phyloP scores from a whole-genome alignment of 192 early-diverging fungal genomes.

The Coemansia sp. region DNA sequence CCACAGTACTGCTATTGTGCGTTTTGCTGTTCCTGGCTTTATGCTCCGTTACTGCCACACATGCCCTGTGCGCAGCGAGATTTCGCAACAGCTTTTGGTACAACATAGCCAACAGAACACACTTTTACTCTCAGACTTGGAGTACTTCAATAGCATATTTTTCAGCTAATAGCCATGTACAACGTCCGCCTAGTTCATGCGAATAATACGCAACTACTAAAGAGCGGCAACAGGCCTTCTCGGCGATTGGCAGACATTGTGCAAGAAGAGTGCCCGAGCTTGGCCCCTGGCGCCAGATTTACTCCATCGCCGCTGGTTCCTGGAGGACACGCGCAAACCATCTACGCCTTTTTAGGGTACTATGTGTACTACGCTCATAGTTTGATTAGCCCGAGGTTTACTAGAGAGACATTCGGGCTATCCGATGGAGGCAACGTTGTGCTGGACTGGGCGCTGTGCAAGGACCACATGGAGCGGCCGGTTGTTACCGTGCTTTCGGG shows the following conservation, averaged over 20 bases:
- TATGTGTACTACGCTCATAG: conserved; percentile 55
- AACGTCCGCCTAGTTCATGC: conserved; percentile 38
- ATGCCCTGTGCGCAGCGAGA: background rate
- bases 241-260: conserved; percentile 29
- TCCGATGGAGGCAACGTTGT: conserved; percentile 84
- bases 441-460: conserved; percentile 79
- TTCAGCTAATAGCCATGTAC: conserved; percentile 16
- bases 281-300: conserved; percentile 56
- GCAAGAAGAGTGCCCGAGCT: conserved; percentile 53
- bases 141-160: background rate
- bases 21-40: background rate
- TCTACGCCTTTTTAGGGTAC: conserved; percentile 41
- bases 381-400: conserved; percentile 23
- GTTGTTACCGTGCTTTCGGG: conserved; percentile 84
- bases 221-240: background rate
- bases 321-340: conserved; percentile 80
- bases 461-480: conserved; percentile 58
- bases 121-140: background rate
- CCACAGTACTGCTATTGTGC: conserved; percentile 2
- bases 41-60: background rate
- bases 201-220: conserved; percentile 11
- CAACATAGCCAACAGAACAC: background rate
- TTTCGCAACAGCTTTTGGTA: background rate
- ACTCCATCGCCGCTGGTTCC: conserved; percentile 69
- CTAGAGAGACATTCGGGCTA: conserved; percentile 61